Evolutionary conservation across 2,329 filamentous ascomycete genomes (phyloP).

Genomic region (Apiospora marii): DNA sequence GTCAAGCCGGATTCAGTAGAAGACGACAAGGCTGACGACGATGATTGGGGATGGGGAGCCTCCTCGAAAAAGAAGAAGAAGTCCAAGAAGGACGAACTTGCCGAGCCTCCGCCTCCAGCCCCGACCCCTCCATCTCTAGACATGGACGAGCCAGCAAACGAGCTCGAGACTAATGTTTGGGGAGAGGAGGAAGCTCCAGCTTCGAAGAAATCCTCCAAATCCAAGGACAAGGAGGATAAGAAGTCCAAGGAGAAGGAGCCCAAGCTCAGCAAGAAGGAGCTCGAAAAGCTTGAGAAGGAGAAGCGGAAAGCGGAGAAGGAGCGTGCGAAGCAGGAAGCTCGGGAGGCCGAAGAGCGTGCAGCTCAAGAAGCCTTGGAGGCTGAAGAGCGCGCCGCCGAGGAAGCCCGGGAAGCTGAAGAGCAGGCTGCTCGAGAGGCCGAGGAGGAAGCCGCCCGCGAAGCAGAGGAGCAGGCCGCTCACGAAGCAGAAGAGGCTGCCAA

Average conservation of each 20-base stretch:
- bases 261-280: conserved; percentile 58
- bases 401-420: conserved; percentile 39
- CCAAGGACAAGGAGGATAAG: conserved; percentile 53
- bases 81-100: conserved; percentile 51
- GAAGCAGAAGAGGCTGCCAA: conserved; percentile 34
- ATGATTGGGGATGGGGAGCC: conserved; percentile 51
- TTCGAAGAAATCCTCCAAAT: conserved; percentile 46
- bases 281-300: conserved; percentile 57
- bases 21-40: conserved; percentile 53
- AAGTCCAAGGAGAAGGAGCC: conserved; percentile 50
- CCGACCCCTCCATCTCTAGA: conserved; percentile 58
- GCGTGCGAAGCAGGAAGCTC: conserved; percentile 51
- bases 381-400: conserved; percentile 41
- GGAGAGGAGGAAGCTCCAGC: conserved; percentile 41
- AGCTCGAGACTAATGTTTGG: conserved; percentile 45
- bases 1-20: conserved; percentile 55
- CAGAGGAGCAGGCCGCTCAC: conserved; percentile 30
- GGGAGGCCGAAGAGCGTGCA: conserved; percentile 27
- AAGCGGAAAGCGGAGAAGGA: conserved; percentile 49
- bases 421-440: conserved; percentile 48
- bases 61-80: conserved; percentile 51
- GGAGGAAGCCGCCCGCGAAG: conserved; percentile 42
- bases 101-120: conserved; percentile 53
- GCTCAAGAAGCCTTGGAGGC: conserved; percentile 42
- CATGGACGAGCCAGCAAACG: conserved; percentile 51